These are phyloP conservation scores for Botrytis porri DNA, from an alignment of 2,329 filamentous ascomycete species.

Conservation along the genomic window DNA sequence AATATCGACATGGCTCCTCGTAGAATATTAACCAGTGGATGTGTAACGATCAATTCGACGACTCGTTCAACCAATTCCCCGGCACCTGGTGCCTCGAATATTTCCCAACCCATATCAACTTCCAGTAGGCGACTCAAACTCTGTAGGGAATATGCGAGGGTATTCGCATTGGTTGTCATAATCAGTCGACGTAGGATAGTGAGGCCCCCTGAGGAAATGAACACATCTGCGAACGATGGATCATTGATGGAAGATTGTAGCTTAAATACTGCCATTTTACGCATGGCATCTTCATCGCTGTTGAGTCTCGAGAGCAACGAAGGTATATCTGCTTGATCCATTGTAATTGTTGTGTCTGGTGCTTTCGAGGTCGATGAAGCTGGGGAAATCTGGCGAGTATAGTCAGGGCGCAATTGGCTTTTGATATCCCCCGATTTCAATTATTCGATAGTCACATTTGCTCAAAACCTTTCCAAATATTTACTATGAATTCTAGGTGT, in stretches of 20 bases:
- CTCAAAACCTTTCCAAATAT: not conserved
- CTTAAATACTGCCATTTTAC: constrained; percentile 99
- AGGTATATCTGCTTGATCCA: constrained; percentile 67
- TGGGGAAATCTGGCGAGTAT: constrained; percentile 3
- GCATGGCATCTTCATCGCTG: constrained; percentile 80
- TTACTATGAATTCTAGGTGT: not conserved
- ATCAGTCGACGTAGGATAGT: constrained; percentile 78
- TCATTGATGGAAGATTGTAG: constrained; percentile 93
- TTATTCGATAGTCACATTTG: constrained; percentile 15
- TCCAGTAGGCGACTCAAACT: constrained; percentile 84
- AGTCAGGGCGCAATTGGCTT: constrained; percentile 12
- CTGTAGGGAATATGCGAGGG: constrained; percentile 89
- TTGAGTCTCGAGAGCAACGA: constrained; percentile 61
- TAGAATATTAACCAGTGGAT: constrained; percentile 95
- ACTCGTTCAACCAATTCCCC: constrained; percentile 71
- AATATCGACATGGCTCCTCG: constrained; percentile 96
- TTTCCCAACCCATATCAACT: constrained; percentile 97
- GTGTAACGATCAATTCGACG: constrained; percentile 89
- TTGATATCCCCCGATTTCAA: constrained; percentile 1
- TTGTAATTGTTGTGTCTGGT: constrained; percentile 18
- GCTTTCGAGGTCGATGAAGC: not conserved
- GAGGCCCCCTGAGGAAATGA: constrained; percentile 86
- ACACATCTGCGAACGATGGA: constrained; percentile 92
- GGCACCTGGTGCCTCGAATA: constrained; percentile 62
- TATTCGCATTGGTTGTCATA: constrained; percentile 85